Evolutionary conservation across 371 early-diverging fungal species (phyloP).

Genomic region (Coemansia sp.): DNA sequence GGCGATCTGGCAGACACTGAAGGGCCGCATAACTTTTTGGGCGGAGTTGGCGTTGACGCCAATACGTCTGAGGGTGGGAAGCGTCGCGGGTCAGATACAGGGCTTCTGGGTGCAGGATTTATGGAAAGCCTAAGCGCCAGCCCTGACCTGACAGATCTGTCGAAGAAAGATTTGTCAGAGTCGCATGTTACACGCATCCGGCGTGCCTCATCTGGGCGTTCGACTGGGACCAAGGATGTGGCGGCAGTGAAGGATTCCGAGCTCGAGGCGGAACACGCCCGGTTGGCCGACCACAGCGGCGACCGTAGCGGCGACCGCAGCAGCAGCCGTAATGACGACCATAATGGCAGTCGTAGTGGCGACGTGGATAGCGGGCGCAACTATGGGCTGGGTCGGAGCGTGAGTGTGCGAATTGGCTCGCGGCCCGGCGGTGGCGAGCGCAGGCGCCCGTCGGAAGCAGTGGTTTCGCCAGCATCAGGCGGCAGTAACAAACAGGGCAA

Average conservation of each 20-base stretch:
- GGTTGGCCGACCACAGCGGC: neutral
- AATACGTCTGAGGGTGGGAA: neutral
- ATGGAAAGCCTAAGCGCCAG: slow-evolving; percentile 6
- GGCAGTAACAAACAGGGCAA: slow-evolving; percentile 19
- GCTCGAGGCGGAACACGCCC: slow-evolving; percentile 25
- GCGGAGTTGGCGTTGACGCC: neutral
- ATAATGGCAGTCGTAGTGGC: too few species aligned
- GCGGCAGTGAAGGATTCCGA: slow-evolving; percentile 7
- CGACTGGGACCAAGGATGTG: too few species aligned
- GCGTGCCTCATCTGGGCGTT: too few species aligned
- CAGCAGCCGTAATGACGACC: slow-evolving; percentile 3
- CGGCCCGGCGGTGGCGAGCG: slow-evolving; percentile 19
- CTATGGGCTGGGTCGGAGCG: slow-evolving; percentile 30
- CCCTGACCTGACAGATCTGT: neutral
- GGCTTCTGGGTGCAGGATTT: neutral
- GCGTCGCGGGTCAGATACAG: neutral
- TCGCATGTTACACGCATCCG: too few species aligned
- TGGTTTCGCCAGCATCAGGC: slow-evolving; percentile 6
- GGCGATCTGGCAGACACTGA: neutral
- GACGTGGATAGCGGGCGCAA: slow-evolving; percentile 1
- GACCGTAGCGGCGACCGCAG: neutral
- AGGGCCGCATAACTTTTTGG: neutral
- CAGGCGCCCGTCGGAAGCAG: slow-evolving; percentile 33
- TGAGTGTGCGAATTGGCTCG: slow-evolving; percentile 28
- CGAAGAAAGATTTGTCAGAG: too few species aligned